phyloP scores from a whole-genome alignment of 129 eudicot genomes.

The Heracleum sosnowskyi region DNA sequence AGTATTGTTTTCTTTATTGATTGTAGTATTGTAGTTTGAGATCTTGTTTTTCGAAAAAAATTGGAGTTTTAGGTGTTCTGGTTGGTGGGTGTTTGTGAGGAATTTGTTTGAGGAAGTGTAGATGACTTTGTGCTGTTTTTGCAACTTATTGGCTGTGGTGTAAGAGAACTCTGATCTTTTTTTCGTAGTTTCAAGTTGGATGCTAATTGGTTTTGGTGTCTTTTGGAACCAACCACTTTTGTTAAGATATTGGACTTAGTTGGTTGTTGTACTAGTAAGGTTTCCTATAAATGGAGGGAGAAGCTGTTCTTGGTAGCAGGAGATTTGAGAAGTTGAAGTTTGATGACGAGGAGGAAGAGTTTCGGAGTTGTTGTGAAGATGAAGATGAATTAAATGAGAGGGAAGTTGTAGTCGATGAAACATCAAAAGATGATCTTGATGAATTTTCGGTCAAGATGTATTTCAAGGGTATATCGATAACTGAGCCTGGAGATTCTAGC shows the following conservation, averaged over 20 bases:
- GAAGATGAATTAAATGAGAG: conserved; percentile 56
- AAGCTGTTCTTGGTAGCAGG: background rate
- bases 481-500: conserved; percentile 41
- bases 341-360: conserved; percentile 89
- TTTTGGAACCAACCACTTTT: background rate
- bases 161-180: background rate
- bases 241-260: conserved; percentile 12
- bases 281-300: conserved; percentile 24
- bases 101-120: background rate
- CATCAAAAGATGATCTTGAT: conserved; percentile 27
- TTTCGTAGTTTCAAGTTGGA: conserved; percentile 4
- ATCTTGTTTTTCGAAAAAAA: background rate
- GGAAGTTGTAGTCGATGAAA: conserved; percentile 35
- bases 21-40: background rate
- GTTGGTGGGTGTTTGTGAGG: background rate
- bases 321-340: conserved; percentile 15
- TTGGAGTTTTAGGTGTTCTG: background rate
- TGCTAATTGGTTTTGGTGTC: background rate
- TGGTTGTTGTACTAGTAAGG: conserved; percentile 1
- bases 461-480: conserved; percentile 69
- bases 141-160: conserved; percentile 5
- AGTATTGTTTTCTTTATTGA: background rate
- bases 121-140: background rate
- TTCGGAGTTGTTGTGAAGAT: conserved; percentile 84
- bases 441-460: conserved; percentile 47